Conservation (phyloP, 495 filamentous ascomycete genomes). For the Lepidopterella palustris region DNA sequence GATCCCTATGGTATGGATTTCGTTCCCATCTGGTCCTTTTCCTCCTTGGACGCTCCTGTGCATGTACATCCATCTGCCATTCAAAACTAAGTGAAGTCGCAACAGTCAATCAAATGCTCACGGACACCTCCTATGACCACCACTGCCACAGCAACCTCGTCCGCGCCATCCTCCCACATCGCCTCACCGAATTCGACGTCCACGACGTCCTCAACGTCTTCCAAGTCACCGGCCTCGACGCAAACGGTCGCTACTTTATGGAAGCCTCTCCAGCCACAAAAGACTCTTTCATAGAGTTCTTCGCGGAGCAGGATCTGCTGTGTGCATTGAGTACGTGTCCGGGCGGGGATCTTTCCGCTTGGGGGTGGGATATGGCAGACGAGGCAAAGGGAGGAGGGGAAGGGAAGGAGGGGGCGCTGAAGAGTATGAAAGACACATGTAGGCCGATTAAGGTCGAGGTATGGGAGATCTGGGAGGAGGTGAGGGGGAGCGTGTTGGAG, state of each 20-base stretch:
- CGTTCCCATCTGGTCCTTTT: neutral
- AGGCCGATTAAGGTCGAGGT: slow-evolving; percentile 67
- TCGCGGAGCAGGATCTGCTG: slow-evolving; percentile 68
- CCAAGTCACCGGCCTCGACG: slow-evolving; percentile 68
- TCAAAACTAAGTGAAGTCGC: neutral
- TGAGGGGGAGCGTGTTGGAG: slow-evolving; percentile 40
- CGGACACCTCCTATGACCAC: slow-evolving; percentile 63
- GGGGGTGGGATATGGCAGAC: slow-evolving; percentile 63
- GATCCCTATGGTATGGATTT: slow-evolving; percentile 54
- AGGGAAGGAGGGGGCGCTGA: slow-evolving; percentile 42
- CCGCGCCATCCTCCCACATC: slow-evolving; percentile 60
- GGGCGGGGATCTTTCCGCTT: slow-evolving; percentile 61
- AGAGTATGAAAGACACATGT: slow-evolving; percentile 63
- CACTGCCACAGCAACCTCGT: slow-evolving; percentile 79
- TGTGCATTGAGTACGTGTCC: slow-evolving; percentile 63
- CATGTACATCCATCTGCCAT: neutral
- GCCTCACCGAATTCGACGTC: slow-evolving; percentile 63
- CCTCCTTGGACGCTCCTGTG: neutral
- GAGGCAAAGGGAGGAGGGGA: slow-evolving; percentile 52
- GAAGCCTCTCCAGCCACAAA: slow-evolving; percentile 58
- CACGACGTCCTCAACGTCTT: slow-evolving; percentile 81
- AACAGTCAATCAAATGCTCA: slow-evolving; percentile 59
- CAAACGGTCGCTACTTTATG: slow-evolving; percentile 72
- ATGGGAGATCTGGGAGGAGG: slow-evolving; percentile 50
- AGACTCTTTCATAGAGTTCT: slow-evolving; percentile 68